Conservation (phyloP, 306 rosid genomes). For the Castanea mollissima region DNA sequence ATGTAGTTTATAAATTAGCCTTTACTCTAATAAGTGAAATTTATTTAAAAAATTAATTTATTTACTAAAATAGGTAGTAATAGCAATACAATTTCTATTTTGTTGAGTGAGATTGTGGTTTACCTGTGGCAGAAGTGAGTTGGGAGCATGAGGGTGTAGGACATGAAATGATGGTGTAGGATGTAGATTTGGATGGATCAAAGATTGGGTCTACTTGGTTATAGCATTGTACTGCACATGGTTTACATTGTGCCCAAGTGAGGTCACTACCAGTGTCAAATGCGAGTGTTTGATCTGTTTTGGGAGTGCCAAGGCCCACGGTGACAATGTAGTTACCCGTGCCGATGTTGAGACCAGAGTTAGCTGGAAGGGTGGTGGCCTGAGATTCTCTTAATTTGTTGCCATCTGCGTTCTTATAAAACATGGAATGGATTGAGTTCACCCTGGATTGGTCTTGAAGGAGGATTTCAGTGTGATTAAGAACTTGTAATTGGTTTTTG, state of each 20-base stretch:
- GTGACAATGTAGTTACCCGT: conserved; percentile 56
- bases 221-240: conserved; percentile 53
- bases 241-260: conserved; percentile 81
- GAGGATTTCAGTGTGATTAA: conserved; percentile 6
- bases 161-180: conserved; percentile 54
- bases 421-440: conserved; percentile 7
- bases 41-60: too few relatives aligned
- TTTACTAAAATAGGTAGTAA: too few relatives aligned
- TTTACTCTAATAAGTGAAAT: too few relatives aligned
- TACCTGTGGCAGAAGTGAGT: conserved; percentile 52
- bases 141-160: conserved; percentile 39
- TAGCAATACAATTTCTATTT: too few relatives aligned
- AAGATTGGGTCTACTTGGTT: conserved; percentile 46
- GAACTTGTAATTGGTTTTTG: neutral
- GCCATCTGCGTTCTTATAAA: neutral
- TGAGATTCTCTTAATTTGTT: neutral
- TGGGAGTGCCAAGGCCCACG: conserved; percentile 64
- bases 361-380: conserved; percentile 38
- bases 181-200: conserved; percentile 39
- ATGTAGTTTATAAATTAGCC: too few relatives aligned
- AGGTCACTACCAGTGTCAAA: conserved; percentile 77
- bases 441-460: conserved; percentile 20
- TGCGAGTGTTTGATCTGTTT: conserved; percentile 40
- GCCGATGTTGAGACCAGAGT: conserved; percentile 47
- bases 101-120: neutral